Conservation (phyloP, 1,284 basidiomycete species). For the Schizopora paradoxa region DNA sequence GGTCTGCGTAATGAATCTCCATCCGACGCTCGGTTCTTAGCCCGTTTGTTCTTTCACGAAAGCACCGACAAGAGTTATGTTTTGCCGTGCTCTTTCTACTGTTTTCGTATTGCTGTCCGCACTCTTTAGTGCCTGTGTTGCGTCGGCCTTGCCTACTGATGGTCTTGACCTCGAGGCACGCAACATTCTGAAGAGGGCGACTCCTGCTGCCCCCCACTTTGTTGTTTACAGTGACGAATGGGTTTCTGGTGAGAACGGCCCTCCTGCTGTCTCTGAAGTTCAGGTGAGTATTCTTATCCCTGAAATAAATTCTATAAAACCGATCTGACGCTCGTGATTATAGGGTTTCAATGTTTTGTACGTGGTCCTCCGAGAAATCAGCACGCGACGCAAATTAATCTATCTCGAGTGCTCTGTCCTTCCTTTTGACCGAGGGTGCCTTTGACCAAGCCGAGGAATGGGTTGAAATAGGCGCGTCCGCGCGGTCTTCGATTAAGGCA, state of each 20-base stretch:
- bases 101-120: slow-evolving; percentile 6
- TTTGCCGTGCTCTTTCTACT: slow-evolving; percentile 8
- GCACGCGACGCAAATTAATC: background rate
- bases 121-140: slow-evolving; percentile 5
- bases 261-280: slow-evolving; percentile 38
- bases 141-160: slow-evolving; percentile 6
- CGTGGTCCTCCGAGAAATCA: slow-evolving; percentile 15
- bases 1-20: no score
- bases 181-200: slow-evolving; percentile 36
- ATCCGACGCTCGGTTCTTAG: no score
- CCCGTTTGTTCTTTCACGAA: no score
- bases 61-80: no score
- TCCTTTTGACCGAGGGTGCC: slow-evolving; percentile 44
- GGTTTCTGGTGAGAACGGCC: slow-evolving; percentile 33
- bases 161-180: slow-evolving; percentile 23
- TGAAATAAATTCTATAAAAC: slow-evolving; percentile 1
- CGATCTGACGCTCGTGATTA: slow-evolving; percentile 3
- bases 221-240: slow-evolving; percentile 45
- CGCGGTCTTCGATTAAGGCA: slow-evolving; percentile 39
- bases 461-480: slow-evolving; percentile 34
- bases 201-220: slow-evolving; percentile 41
- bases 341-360: slow-evolving; percentile 48
- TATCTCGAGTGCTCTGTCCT: slow-evolving; percentile 38
- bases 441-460: slow-evolving; percentile 46
- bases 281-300: slow-evolving; percentile 26